Evolutionary conservation across 768 basidiomycete genomes (phyloP), one percentile per base, ranked within the genome.

Genomic region (Boletus rubropictus): DNA sequence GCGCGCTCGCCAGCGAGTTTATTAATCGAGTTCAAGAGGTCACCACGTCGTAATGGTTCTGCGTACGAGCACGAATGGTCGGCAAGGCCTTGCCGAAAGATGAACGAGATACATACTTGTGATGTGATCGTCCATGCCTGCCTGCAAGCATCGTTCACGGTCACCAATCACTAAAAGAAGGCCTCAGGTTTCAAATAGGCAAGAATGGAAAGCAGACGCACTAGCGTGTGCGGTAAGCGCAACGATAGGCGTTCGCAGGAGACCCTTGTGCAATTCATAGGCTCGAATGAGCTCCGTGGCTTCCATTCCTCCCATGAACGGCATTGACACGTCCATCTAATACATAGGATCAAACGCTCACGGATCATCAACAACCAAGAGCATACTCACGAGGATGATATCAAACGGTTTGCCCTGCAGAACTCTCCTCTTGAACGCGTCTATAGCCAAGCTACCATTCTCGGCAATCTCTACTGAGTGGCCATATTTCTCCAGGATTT

Each of bases 321-420:
- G 91, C 91, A 95, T 94, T 10, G 93, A 96, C 12, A 96, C 86
- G 59, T 97, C 94, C 95, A 97, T 97, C 89, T 95, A 51, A 25
- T 12, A 39, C 17, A 35, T 6, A 42, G n/a, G 50, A 27, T 53
- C 51, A 14, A 54, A 15, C 11, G 22, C n/a, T 29, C 38, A 15
- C 12, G 25, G 9, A 33, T 21, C 36, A 29, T 38, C 4, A 38
- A 27, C 14, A n/a, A 41, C 10, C 25, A 31, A 42, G 28, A 3
- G 7, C 32, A 4, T 24, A 76, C 87, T 57, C 54, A 94, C 92
- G 27, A 97, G 77, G 52, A 97, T 90, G 55, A 96, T 86, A 65
- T 96, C 89, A 60, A 89, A 96, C 15, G 86, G 89, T 60, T 79
- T 80, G 56, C 70, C 75, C 57, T 80, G 81, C 37, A 77, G 72